Evolutionary conservation across 192 early-diverging fungal genomes (phyloP).

Genomic region (Dissophora globulifera): DNA sequence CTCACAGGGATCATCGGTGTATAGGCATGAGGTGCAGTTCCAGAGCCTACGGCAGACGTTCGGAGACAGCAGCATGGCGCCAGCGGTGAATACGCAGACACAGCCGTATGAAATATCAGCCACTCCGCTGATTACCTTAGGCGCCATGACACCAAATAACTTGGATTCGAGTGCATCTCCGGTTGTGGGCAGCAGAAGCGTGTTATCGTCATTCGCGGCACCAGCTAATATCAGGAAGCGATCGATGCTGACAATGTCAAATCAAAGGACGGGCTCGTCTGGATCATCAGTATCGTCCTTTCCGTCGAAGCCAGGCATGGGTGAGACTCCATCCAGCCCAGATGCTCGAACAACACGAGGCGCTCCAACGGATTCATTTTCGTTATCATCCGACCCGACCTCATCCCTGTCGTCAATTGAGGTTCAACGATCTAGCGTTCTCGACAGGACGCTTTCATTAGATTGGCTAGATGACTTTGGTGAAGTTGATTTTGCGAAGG

Average conservation of each 20-base stretch:
- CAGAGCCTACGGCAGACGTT: constrained; percentile 30
- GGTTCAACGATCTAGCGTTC: background rate
- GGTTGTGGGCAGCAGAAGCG: background rate
- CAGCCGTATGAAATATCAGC: background rate
- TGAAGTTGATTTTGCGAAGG: constrained; percentile 14
- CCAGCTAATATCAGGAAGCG: constrained; percentile 25
- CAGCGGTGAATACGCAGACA: background rate
- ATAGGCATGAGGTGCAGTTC: constrained; percentile 17
- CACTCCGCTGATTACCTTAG: constrained; percentile 3
- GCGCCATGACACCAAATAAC: constrained; percentile 4
- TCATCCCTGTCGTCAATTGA: background rate
- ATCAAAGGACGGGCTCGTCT: constrained; percentile 1
- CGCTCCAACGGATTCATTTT: background rate
- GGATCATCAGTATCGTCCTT: too few species aligned
- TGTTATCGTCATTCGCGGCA: constrained; percentile 33
- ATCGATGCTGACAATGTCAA: background rate
- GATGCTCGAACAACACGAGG: background rate
- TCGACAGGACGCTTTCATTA: background rate
- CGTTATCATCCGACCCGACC: background rate
- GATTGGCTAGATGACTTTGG: constrained; percentile 33
- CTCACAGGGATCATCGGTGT: background rate
- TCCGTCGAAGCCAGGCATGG: background rate
- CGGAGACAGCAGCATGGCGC: background rate
- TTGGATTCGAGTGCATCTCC: background rate
- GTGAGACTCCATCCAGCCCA: too few species aligned